Evolutionary conservation across 2,329 filamentous ascomycete species (phyloP).

Genomic region (Nannizzia gypsea): DNA sequence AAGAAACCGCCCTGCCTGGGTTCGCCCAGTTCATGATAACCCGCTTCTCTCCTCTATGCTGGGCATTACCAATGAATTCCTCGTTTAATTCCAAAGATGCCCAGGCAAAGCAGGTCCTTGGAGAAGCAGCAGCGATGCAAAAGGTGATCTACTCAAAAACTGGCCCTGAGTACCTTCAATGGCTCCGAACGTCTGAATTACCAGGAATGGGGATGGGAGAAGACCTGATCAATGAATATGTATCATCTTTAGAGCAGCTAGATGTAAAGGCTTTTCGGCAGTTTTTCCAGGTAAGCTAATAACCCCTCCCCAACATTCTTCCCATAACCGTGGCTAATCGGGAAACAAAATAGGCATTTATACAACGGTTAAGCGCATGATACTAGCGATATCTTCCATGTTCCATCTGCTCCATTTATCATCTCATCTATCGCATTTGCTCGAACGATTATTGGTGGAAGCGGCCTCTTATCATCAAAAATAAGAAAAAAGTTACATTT

Average conservation of each 20-base stretch:
- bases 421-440: neutral
- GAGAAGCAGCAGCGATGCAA: slow-evolving; percentile 76
- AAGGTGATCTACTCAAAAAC: slow-evolving; percentile 85
- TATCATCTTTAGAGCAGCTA: slow-evolving; percentile 33
- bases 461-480: neutral
- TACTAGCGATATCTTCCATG: slow-evolving; percentile 9
- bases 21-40: slow-evolving; percentile 87
- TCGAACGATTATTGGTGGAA: neutral
- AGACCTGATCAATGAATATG: slow-evolving; percentile 37
- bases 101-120: slow-evolving; percentile 75
- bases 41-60: slow-evolving; percentile 77
- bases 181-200: slow-evolving; percentile 35
- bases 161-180: slow-evolving; percentile 61
- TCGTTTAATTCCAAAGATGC: slow-evolving; percentile 77
- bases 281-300: slow-evolving; percentile 38
- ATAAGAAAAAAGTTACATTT: neutral
- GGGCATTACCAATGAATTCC: slow-evolving; percentile 71
- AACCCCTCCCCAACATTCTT: neutral
- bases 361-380: slow-evolving; percentile 36
- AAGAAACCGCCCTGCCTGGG: slow-evolving; percentile 53
- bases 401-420: neutral
- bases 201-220: slow-evolving; percentile 38
- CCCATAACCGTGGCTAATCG: slow-evolving; percentile 3
- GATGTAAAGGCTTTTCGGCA: slow-evolving; percentile 37
- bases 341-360: slow-evolving; percentile 27